phyloP scores from a whole-genome alignment of 768 basidiomycete genomes.

The Mycena vulgaris region DNA sequence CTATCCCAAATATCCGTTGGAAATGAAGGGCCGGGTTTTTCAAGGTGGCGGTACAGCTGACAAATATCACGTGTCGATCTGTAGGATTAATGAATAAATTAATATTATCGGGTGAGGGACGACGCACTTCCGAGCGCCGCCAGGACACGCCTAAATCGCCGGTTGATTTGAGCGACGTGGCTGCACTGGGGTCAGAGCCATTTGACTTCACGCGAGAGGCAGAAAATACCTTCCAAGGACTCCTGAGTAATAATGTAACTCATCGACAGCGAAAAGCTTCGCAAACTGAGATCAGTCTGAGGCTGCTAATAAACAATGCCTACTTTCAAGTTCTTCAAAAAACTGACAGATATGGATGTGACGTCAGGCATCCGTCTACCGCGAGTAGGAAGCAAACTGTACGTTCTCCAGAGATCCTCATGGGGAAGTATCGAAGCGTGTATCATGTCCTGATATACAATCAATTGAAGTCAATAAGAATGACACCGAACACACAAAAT shows the following conservation, averaged over 20 bases:
- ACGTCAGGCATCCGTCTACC: no score
- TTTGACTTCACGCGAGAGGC: background rate
- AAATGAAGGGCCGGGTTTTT: conserved; percentile 83
- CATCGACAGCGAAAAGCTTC: conserved; percentile 84
- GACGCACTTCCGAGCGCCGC: conserved; percentile 82
- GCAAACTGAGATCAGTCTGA: background rate
- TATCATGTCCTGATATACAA: conserved; percentile 81
- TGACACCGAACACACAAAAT: conserved; percentile 71
- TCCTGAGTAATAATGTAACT: conserved; percentile 89
- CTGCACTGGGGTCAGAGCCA: conserved; percentile 52
- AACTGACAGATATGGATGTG: conserved; percentile 58
- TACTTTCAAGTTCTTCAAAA: conserved; percentile 80
- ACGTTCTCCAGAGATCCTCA: conserved; percentile 89
- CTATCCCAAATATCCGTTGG: conserved; percentile 80
- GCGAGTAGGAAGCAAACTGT: no score
- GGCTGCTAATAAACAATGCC: background rate
- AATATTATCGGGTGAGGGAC: background rate
- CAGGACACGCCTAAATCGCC: conserved; percentile 83
- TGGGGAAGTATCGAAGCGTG: conserved; percentile 89
- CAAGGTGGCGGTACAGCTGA: conserved; percentile 93
- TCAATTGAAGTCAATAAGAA: background rate
- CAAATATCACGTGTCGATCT: conserved; percentile 75
- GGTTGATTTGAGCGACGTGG: conserved; percentile 85
- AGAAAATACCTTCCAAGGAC: conserved; percentile 79
- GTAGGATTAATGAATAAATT: background rate